Conservation (phyloP, 2,329 filamentous ascomycete genomes). For the Fusarium sp. region DNA sequence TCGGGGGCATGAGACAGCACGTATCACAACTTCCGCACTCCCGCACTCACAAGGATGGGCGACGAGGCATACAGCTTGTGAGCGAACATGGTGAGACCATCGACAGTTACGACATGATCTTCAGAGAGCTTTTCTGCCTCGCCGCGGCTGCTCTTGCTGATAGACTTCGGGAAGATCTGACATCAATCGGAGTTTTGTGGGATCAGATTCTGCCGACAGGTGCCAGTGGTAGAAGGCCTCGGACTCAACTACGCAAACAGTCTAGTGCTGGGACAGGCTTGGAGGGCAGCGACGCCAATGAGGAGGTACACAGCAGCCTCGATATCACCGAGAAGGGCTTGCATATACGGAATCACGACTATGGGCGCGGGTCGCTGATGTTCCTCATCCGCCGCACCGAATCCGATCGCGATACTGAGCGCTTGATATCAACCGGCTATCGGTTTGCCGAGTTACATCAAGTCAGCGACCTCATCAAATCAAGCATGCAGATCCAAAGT, state of each 20-base stretch:
- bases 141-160: slow-evolving; percentile 81
- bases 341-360: slow-evolving; percentile 51
- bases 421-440: slow-evolving; percentile 78
- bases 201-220: slow-evolving; percentile 81
- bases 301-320: slow-evolving; percentile 47
- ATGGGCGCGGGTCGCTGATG: slow-evolving; percentile 82
- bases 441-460: slow-evolving; percentile 80
- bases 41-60: slow-evolving; percentile 40
- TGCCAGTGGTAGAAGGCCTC: slow-evolving; percentile 47
- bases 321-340: slow-evolving; percentile 60
- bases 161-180: slow-evolving; percentile 72
- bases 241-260: slow-evolving; percentile 34
- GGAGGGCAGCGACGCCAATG: slow-evolving; percentile 23
- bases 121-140: slow-evolving; percentile 86
- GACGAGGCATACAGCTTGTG: slow-evolving; percentile 59
- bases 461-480: slow-evolving; percentile 76
- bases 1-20: slow-evolving; percentile 80
- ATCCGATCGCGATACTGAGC: slow-evolving; percentile 69
- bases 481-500: slow-evolving; percentile 79
- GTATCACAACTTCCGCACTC: slow-evolving; percentile 64
- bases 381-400: slow-evolving; percentile 79
- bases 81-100: slow-evolving; percentile 70
- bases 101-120: slow-evolving; percentile 79
- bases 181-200: slow-evolving; percentile 77
- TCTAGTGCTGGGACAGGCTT: slow-evolving; percentile 23